phyloP scores from a whole-genome alignment of 1,284 basidiomycete species.

The Phlebopus sp. region DNA sequence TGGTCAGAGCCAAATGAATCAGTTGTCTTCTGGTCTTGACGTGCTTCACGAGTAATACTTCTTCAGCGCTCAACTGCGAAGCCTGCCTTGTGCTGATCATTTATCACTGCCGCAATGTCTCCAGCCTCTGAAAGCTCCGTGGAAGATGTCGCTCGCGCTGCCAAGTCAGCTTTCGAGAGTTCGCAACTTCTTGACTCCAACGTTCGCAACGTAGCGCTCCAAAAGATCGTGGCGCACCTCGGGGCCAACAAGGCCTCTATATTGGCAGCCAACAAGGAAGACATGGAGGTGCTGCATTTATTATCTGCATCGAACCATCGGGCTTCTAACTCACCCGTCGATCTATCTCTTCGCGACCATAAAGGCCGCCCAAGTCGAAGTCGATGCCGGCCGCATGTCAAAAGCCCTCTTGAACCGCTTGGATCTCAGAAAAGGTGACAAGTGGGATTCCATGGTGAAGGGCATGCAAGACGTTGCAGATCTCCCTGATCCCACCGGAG shows the following conservation, averaged over 20 bases:
- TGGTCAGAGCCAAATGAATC: background rate
- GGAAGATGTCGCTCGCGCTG: slow-evolving; percentile 62
- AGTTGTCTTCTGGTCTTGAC: background rate
- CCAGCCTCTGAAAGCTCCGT: slow-evolving; percentile 14
- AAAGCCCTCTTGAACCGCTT: slow-evolving; percentile 80
- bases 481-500: slow-evolving; percentile 85
- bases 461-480: slow-evolving; percentile 86
- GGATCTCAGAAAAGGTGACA: slow-evolving; percentile 81
- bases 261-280: slow-evolving; percentile 74
- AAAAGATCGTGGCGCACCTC: slow-evolving; percentile 68
- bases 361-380: slow-evolving; percentile 76
- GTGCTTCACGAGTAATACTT: background rate
- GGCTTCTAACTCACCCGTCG: background rate
- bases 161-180: slow-evolving; percentile 80
- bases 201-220: slow-evolving; percentile 71
- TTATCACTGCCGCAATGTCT: slow-evolving; percentile 1
- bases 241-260: slow-evolving; percentile 64
- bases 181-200: slow-evolving; percentile 74
- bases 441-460: slow-evolving; percentile 93
- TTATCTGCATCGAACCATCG: background rate
- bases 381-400: slow-evolving; percentile 82
- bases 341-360: background rate
- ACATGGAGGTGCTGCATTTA: slow-evolving; percentile 61
- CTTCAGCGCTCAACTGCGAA: background rate
- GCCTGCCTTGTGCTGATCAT: slow-evolving; percentile 6